Evolutionary conservation across 2,329 filamentous ascomycete species (phyloP), one percentile per base, ranked within the genome.

Genomic region (Neophaeococcomyces mojaviensis): DNA sequence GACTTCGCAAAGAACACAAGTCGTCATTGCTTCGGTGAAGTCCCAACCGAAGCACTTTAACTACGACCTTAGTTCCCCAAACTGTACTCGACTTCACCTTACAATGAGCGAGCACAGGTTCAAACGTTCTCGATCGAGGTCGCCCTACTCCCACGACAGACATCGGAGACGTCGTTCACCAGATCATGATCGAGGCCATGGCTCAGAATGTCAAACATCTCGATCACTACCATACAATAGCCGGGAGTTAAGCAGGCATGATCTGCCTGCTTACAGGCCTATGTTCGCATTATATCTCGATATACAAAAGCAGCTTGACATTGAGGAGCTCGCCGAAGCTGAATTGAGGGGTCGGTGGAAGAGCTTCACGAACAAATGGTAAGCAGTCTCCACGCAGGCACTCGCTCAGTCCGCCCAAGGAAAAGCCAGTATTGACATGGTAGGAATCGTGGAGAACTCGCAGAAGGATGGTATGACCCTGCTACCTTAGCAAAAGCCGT

Each of bases 391-490:
- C n/a, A n/a, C n/a, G n/a, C n/a, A 42, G 18, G 35, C 8, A 8
- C 2, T 15, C 18, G n/a, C n/a, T 35, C 33, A 30, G 8, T 16
- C n/a, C 13, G 5, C 10, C 30, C 4, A 12, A 30, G 13, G 34
- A 37, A 45, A n/a, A 12, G 15, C 20, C 22, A 15, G 22, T 26
- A 38, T 51, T 57, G 44, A 57, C 53, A 55, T 57, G 50, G 43
- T 49, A 84, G 81, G 81, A 98, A 98, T 69, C 78, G 80, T 58
- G 84, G 82, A 60, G 86, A 90, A 67, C 72, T 97, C 52, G 84
- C 86, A 3, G 84, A 90, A 64, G 87, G 87, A 38, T 98, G 90
- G 90, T 98, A 97, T 66, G 87, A 94, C 60, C 85, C 88, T 6
- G 77, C 77, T 48, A 85, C 81, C 53, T 79, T 86, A 50, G 63